Evolutionary conservation across 148 eudicot genomes (phyloP).

Genomic region (Suaeda aralocaspica): DNA sequence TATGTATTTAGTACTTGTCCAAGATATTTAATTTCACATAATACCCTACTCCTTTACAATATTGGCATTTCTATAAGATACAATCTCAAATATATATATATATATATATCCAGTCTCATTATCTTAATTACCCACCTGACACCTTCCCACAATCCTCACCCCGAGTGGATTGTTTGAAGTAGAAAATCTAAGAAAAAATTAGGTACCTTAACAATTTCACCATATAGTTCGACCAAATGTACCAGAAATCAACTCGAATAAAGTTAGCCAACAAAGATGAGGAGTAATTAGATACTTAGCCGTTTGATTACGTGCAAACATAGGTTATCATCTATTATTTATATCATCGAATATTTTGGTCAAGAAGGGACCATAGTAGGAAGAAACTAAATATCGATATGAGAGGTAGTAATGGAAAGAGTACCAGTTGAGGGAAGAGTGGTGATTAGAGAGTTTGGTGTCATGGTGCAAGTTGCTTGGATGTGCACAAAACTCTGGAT

Average conservation of each 20-base stretch:
- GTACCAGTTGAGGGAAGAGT: slow-evolving; percentile 6
- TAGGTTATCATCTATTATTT: background rate
- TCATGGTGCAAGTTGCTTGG: slow-evolving; percentile 30
- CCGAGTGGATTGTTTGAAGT: too few species aligned
- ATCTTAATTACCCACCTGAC: too few species aligned
- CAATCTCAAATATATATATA: too few species aligned
- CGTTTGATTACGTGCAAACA: background rate
- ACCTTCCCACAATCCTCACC: too few species aligned
- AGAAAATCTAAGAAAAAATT: too few species aligned
- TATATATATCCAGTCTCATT: too few species aligned
- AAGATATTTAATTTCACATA: too few species aligned
- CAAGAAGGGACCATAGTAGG: slow-evolving; percentile 10
- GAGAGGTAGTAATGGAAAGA: slow-evolving; percentile 20
- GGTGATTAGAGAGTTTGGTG: slow-evolving; percentile 20
- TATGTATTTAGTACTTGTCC: too few species aligned
- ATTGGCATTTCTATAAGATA: too few species aligned
- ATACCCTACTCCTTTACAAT: too few species aligned
- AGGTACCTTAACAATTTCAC: too few species aligned
- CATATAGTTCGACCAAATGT: too few species aligned
- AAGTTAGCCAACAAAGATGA: background rate
- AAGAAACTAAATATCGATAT: slow-evolving; percentile 20
- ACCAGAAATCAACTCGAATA: background rate
- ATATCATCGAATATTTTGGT: slow-evolving; percentile 2
- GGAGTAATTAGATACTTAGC: background rate
- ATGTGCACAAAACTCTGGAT: slow-evolving; percentile 13